A percentile compares a stretch with the other conserved stretches of the same genome.
Conservation (phyloP, 2,329 filamentous ascomycete species). For the Fusarium abutilonis region DNA sequence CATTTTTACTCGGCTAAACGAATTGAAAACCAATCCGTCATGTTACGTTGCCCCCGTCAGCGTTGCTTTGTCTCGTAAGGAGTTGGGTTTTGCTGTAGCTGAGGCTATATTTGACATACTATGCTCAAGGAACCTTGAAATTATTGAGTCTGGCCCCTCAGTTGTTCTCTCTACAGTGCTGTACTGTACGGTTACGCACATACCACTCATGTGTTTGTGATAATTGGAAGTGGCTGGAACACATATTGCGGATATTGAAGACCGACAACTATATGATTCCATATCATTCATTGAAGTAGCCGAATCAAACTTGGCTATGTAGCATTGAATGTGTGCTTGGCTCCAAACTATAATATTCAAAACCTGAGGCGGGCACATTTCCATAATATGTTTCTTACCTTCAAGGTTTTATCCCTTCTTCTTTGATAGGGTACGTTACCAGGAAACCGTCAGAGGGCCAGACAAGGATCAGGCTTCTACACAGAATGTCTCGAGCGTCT, state of each 20-base stretch:
- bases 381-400: slow-evolving; percentile 28
- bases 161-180: slow-evolving; percentile 10
- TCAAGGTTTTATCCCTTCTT: slow-evolving; percentile 39
- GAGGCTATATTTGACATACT: slow-evolving; percentile 38
- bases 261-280: neutral
- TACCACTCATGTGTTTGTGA: neutral
- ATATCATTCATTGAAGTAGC: slow-evolving; percentile 16
- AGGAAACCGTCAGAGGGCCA: slow-evolving; percentile 1
- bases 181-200: neutral
- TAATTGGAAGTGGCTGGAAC: neutral
- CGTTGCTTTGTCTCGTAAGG: slow-evolving; percentile 15
- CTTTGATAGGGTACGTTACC: slow-evolving; percentile 27
- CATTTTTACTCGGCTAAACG: slow-evolving; percentile 4
- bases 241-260: neutral
- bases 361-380: slow-evolving; percentile 9
- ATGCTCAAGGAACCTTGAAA: slow-evolving; percentile 26
- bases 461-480: slow-evolving; percentile 33
- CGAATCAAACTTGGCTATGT: slow-evolving; percentile 2
- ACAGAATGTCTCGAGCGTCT: slow-evolving; percentile 29
- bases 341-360: neutral
- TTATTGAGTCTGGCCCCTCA: slow-evolving; percentile 35
- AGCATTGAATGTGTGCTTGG: slow-evolving; percentile 2
- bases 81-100: slow-evolving; percentile 10
- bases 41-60: slow-evolving; percentile 21
- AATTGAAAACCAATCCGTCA: slow-evolving; percentile 11